Base-by-base conservation (phyloP, 495 filamentous ascomycete genomes). In the Parathielavia hyrcaniae region DNA sequence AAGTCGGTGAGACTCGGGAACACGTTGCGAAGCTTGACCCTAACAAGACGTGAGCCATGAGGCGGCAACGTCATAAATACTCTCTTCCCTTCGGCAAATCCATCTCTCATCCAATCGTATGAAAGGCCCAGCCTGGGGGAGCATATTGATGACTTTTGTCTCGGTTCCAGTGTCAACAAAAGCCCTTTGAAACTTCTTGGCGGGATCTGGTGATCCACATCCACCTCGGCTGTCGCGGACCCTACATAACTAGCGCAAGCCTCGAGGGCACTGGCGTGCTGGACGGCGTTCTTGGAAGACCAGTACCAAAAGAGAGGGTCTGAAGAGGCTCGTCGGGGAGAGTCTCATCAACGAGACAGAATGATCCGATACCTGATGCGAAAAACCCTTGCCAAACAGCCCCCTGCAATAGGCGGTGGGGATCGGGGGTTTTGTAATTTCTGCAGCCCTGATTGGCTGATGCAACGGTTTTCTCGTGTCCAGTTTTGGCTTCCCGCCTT, bases 401-500 rank as follows among this genome's bases (percentile, higher is more conserved):
- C 38, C 32, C 49, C 36, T 45, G 41, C 47, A 12, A 14, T n/a
- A 5, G 35, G 57, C 48, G 64, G 62, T 65, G 64, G 53, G 53
- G 61, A 58, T 64, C 65, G 61, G 55, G 56, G 59, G 23, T 59
- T 64, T 58, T 57, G 43, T 50, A 30, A 16, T 9, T 5, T 36
- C 58, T 48, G 50, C 55, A 57, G 50, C 56, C 62, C 58, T 73
- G 72, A 71, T 74, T 77, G 73, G 74, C 67, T 74, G 71, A 75
- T 75, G 75, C 74, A 67, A 43, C 65, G 57, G 71, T 76, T 76
- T 62, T 78, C 75, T 78, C 75, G 75, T 78, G 73, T 78, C 74
- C 75, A 77, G 73, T 76, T 76, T 77, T 77, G 75, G 75, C 55
- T 50, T 47, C 54, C 63, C 50, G 44, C 58, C 39, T 55, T n/a